Evolutionary conservation across 106 monocot genomes (phyloP).

Genomic region (Acanthochlamys bracteata): DNA sequence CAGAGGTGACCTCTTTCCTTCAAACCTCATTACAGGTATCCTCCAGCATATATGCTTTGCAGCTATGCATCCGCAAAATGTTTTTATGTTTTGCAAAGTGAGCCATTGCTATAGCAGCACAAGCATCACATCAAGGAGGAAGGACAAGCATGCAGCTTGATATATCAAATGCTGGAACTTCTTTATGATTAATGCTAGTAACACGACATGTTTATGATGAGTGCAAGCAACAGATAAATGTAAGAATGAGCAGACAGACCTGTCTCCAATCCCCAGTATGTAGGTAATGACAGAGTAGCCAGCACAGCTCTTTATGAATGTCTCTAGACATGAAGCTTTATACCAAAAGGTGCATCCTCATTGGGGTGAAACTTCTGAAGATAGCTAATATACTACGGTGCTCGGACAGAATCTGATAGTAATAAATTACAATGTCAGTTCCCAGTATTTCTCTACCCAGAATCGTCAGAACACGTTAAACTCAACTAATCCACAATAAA

Average conservation of each 20-base stretch:
- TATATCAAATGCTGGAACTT: not conserved
- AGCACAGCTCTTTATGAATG: slow-evolving; percentile 98
- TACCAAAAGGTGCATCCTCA: slow-evolving; percentile 94
- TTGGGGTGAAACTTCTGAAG: slow-evolving; percentile 92
- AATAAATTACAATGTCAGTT: not conserved
- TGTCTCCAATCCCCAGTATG: slow-evolving; percentile 94
- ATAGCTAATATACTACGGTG: slow-evolving; percentile 79
- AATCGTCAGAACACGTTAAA: no score
- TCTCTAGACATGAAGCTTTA: slow-evolving; percentile 92
- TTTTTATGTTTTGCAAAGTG: no score
- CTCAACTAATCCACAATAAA: no score
- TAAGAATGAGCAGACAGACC: slow-evolving; percentile 25
- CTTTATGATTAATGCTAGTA: not conserved
- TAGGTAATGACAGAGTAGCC: slow-evolving; percentile 99
- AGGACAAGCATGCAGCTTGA: no score
- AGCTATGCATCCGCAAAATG: no score
- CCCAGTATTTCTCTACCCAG: not conserved
- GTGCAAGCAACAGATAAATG: not conserved
- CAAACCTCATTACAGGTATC: no score
- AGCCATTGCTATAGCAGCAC: no score
- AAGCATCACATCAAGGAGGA: no score
- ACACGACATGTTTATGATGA: not conserved
- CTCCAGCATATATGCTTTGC: no score
- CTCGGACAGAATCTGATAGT: slow-evolving; percentile 75
- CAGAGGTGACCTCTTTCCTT: no score